phyloP scores from a whole-genome alignment of 1,284 basidiomycete genomes.

The Macrocystidia cucumis region DNA sequence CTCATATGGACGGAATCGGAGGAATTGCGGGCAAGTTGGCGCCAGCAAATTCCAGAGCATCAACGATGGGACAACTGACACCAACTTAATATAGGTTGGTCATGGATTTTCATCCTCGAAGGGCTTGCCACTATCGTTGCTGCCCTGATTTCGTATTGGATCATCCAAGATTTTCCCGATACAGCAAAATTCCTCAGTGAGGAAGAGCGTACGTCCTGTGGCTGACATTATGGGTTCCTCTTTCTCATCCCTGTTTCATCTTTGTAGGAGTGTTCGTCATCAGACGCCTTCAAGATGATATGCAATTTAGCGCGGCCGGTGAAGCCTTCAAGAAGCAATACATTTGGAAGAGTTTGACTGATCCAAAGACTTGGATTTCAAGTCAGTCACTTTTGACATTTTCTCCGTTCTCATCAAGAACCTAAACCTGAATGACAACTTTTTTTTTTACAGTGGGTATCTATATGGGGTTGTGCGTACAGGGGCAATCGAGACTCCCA shows the following conservation, averaged over 20 bases:
- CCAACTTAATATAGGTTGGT: constrained; percentile 25
- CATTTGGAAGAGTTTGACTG: constrained; percentile 50
- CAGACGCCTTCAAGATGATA: constrained; percentile 56
- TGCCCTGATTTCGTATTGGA: constrained; percentile 51
- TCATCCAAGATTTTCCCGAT: constrained; percentile 76
- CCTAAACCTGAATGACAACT: constrained; percentile 2
- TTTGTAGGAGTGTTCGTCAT: constrained; percentile 55
- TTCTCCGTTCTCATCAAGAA: too few species aligned
- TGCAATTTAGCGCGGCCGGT: constrained; percentile 66
- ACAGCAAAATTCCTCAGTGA: constrained; percentile 68
- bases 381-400: constrained; percentile 32
- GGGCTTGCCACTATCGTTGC: constrained; percentile 56
- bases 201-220: constrained; percentile 42
- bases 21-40: constrained; percentile 37
- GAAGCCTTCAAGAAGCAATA: constrained; percentile 52
- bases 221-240: constrained; percentile 1
- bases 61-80: constrained; percentile 7
- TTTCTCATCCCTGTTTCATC: constrained; percentile 4
- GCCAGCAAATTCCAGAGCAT: constrained; percentile 3
- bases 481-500: constrained; percentile 20
- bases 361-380: constrained; percentile 71
- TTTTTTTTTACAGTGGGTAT: constrained; percentile 38
- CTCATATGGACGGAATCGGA: constrained; percentile 61
- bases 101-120: constrained; percentile 75
- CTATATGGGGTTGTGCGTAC: constrained; percentile 43